These are phyloP conservation scores for Penicillium longicatenatum DNA, from an alignment of 495 filamentous ascomycete species.

Conservation along the genomic window DNA sequence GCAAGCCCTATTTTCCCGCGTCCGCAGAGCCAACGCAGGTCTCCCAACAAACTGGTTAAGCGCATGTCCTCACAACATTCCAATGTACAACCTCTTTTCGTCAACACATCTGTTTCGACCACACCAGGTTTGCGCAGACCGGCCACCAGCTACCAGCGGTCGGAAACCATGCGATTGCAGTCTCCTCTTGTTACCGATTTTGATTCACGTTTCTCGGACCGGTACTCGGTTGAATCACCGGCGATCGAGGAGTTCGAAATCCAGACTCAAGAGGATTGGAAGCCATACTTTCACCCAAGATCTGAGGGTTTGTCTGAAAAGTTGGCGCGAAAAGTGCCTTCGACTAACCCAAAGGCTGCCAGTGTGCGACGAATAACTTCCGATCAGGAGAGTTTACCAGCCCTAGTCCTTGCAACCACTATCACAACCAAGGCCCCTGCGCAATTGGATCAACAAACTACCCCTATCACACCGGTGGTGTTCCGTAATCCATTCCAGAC, in stretches of 20 bases:
- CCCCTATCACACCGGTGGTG: constrained; percentile 25
- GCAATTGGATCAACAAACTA: constrained; percentile 1
- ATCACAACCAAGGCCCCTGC: constrained; percentile 22
- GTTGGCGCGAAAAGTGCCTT: constrained; percentile 34
- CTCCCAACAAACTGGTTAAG: constrained; percentile 89
- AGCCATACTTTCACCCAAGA: constrained; percentile 47
- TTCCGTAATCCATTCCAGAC: constrained; percentile 42
- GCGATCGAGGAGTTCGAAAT: constrained; percentile 18
- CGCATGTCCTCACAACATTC: constrained; percentile 66
- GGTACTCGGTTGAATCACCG: constrained; percentile 22
- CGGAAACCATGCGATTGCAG: constrained; percentile 64
- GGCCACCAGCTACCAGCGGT: constrained; percentile 85
- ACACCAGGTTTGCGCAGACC: constrained; percentile 68
- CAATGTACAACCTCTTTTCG: constrained; percentile 35
- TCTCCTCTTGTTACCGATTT: constrained; percentile 36
- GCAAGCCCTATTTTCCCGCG: constrained; percentile 62
- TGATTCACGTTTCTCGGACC: constrained; percentile 25
- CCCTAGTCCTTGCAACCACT: constrained; percentile 43
- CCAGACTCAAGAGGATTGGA: constrained; percentile 37
- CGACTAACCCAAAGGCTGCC: constrained; percentile 27
- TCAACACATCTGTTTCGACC: constrained; percentile 48
- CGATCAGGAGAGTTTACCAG: constrained; percentile 31
- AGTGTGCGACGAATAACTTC: constrained; percentile 32
- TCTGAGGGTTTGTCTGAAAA: constrained; percentile 38
- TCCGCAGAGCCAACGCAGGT: constrained; percentile 46